Conservation (phyloP, 805 yeast species). For the Scheffersomyces ergatensis region DNA sequence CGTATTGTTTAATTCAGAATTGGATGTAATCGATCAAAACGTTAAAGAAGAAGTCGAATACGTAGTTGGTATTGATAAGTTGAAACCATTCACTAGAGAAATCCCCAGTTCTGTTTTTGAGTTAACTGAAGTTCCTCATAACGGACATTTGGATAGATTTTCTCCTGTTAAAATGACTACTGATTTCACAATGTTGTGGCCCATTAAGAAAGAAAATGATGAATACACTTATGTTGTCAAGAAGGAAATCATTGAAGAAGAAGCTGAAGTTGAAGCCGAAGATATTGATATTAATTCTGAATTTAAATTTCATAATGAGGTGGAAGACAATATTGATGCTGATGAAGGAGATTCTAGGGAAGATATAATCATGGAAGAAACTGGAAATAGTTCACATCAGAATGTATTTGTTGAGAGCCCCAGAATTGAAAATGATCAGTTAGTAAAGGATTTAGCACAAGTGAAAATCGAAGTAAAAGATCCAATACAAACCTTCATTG, state of each 20-base stretch:
- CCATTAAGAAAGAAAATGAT: conserved; percentile 11
- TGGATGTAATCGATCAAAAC: conserved; percentile 15
- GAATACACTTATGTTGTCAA: neutral
- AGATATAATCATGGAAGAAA: neutral
- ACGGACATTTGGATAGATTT: conserved; percentile 6
- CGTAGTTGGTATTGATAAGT: conserved; percentile 29
- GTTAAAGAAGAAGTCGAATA: conserved; percentile 31
- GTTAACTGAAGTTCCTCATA: conserved; percentile 28
- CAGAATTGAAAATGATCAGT: conserved; percentile 1
- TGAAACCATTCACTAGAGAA: conserved; percentile 11
- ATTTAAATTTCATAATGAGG: neutral
- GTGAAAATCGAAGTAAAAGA: conserved; percentile 19
- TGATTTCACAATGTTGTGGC: conserved; percentile 31
- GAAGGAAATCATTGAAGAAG: neutral
- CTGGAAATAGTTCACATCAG: neutral
- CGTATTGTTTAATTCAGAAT: conserved; percentile 21
- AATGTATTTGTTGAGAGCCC: conserved; percentile 2
- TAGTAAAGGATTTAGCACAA: conserved; percentile 24
- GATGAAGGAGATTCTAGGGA: conserved; percentile 2
- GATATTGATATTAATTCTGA: neutral
- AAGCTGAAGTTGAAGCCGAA: neutral
- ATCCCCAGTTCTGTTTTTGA: conserved; percentile 20
- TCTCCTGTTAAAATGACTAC: conserved; percentile 29
- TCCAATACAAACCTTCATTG: conserved; percentile 33
- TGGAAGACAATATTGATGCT: neutral